These are phyloP conservation scores for Salix caprea DNA, from an alignment of 345 rosid genomes.

Conservation along the genomic window DNA sequence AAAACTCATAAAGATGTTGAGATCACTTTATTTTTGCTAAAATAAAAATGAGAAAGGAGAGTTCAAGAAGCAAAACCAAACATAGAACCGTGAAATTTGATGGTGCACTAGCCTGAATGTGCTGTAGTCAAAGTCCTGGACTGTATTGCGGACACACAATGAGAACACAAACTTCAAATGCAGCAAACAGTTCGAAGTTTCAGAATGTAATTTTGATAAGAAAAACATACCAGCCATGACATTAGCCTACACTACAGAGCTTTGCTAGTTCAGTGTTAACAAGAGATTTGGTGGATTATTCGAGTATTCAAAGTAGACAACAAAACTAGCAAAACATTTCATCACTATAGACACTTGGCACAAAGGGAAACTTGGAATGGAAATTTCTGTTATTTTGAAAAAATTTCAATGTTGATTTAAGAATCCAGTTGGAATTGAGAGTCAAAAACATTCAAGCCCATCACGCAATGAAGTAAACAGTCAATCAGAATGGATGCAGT, in stretches of 20 bases:
- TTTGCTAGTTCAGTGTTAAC: too few relatives aligned
- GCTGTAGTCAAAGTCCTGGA: constrained; percentile 24
- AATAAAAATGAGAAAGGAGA: neutral
- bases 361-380: too few relatives aligned
- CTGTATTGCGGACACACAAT: constrained; percentile 20
- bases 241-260: too few relatives aligned
- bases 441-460: neutral
- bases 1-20: constrained; percentile 21
- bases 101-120: constrained; percentile 18
- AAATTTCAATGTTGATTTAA: too few relatives aligned
- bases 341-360: too few relatives aligned
- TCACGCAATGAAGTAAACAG: neutral
- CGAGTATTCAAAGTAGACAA: too few relatives aligned
- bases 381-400: too few relatives aligned
- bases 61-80: constrained; percentile 24
- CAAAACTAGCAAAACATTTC: too few relatives aligned
- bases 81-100: constrained; percentile 23
- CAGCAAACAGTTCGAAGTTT: neutral
- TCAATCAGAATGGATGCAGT: neutral
- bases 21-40: neutral
- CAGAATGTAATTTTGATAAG: too few relatives aligned
- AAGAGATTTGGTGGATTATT: too few relatives aligned
- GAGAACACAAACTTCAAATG: neutral
- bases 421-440: neutral
- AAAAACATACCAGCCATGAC: too few relatives aligned